Base-by-base conservation (phyloP, 2,329 filamentous ascomycete species). In the Tothia fuscella region DNA sequence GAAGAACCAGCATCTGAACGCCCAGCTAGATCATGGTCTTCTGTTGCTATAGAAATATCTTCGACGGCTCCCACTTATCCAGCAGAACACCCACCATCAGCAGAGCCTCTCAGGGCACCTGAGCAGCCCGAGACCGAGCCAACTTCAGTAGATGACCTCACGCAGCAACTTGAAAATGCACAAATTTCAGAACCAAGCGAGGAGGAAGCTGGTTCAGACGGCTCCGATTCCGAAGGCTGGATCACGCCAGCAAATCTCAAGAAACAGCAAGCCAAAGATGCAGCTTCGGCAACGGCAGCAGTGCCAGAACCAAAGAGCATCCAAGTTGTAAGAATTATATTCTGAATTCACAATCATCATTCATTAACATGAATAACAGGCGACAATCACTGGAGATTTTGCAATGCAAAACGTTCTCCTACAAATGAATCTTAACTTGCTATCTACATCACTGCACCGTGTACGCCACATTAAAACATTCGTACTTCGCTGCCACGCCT, bases 391-490 rank as follows among this genome's bases (percentile, higher is more conserved):
- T 1, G 87, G 82, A 43, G 91, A 98, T 67, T 96, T 84, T 63
- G 89, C 91, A 42, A 93, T 98, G 85, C 89, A 96, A 65, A 96
- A 96, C 58, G 87, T 96, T 6, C 75, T 91, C 2, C 72, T 98
- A 4, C 85, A 93, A 51, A 93, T 96, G 68, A 94, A 95, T 64
- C 75, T 98, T 37, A 85, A 91, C 57, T 76, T 95, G 9, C 72
- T 95, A 45, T 87, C 88, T 0, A 74, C 84, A 0, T 73, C 76
- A 13, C 69, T 96, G 46, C 74, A 83, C 48, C 78, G 87, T 53
- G 86, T 98, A 57, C 81, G 78, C 28, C 78, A 82, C 46, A 73
- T 96, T 49, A 89, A 87, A 60, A 89, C 83, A 10, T 93, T 85
- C 71, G 78, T 95, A 3, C 73, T 94, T 43, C 80, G 91, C 32